Base-by-base conservation (phyloP, 2,329 filamentous ascomycete genomes). In the Lachnellula subtilissima region DNA sequence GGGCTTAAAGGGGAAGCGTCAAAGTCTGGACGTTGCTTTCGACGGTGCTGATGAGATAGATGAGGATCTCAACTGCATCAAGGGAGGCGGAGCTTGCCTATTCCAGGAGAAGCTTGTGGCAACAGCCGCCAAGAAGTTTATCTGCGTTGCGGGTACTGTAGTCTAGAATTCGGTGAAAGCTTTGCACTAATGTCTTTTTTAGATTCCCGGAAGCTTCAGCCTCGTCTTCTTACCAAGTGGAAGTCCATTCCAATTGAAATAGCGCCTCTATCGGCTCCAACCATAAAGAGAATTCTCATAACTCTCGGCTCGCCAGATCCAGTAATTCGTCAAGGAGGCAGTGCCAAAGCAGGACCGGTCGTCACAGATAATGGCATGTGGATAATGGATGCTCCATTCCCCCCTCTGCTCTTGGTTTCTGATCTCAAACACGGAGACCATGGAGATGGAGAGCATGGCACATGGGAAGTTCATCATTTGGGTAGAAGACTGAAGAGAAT, bases 31-130 rank as follows among this genome's bases (percentile, higher is more conserved):
- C 67, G 88, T 97, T 17, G 89, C 89, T 50, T 99, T 99, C 70
- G 94, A 99, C 69, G 94, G 94, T 53, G 94, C 94, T 4, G 94
- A 99, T 71, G 94, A 99, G 76, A 91, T 99, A 35, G 94, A 99
- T 70, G 86, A 90, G 48, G 89, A 95, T 52, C 76, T 99, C 58
- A 99, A 97, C 74, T 91, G 93, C 70, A 97, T 99, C 77, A 97
- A 97, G 77, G 94, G 94, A 53, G 94, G 94, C 50, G 94, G 94
- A 56, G 94, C 91, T n/a, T 99, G 94, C 74, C 76, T 97, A 55
- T 96, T 96, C 76, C 94, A 97, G 73, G 94, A 99, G 76, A 99
- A 99, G 78, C 79, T 99, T 37, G 92, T 99, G 4, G 92, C 92
- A 5, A 84, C 90, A 58, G 83, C 88, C 50, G 87, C 91, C 3